Percentiles rank a stretch among this genome's conserved stretches.
phyloP scores from a whole-genome alignment of 768 basidiomycete genomes.

The Russula emetica region DNA sequence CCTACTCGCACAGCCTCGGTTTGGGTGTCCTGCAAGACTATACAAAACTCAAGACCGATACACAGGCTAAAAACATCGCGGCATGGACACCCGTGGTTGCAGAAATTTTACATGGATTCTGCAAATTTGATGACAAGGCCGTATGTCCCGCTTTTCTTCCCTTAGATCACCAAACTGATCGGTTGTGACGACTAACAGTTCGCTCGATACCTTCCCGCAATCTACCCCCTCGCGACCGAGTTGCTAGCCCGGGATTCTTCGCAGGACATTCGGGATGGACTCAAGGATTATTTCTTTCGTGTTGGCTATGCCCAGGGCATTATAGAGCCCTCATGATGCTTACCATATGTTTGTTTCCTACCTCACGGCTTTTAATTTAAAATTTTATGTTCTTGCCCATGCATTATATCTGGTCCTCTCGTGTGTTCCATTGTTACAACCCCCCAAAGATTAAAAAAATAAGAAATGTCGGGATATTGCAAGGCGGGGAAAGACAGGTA shows the following conservation, averaged over 20 bases:
- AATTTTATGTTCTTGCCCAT: neutral
- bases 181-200: constrained; percentile 51
- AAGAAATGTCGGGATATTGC: neutral
- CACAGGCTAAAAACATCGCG: constrained; percentile 88
- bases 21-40: constrained; percentile 88
- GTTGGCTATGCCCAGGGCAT: constrained; percentile 74
- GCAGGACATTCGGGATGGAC: constrained; percentile 73
- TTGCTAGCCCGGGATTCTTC: constrained; percentile 78
- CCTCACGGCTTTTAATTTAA: constrained; percentile 15
- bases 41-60: constrained; percentile 82
- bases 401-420: neutral
- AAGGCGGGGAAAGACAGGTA: neutral
- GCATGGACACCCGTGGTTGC: constrained; percentile 99
- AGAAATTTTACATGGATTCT: constrained; percentile 88
- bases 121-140: constrained; percentile 83
- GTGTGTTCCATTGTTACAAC: neutral
- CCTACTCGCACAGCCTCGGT: constrained; percentile 55
- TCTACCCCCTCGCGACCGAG: constrained; percentile 88
- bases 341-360: constrained; percentile 1
- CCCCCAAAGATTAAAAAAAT: neutral
- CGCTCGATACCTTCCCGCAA: constrained; percentile 75
- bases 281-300: constrained; percentile 74
- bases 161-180: neutral
- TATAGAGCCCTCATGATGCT: constrained; percentile 46
- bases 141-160: constrained; percentile 46